phyloP scores from a whole-genome alignment of 2,329 filamentous ascomycete species.

The Penicillium expansum region DNA sequence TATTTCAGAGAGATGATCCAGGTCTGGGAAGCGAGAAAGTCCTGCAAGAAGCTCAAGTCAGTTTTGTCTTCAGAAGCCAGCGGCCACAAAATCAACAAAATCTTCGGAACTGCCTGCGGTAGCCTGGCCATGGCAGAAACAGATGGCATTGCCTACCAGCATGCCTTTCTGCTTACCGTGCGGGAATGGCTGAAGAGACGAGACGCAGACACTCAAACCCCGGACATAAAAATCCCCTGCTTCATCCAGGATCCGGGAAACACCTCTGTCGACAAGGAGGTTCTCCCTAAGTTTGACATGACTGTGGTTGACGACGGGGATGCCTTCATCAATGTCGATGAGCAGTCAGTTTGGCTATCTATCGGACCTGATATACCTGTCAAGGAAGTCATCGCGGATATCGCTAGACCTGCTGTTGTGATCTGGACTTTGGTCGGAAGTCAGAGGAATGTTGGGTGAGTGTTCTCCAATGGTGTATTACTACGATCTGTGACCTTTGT shows the following conservation, averaged over 20 bases:
- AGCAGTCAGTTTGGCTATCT: constrained; percentile 40
- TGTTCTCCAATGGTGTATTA: too few species aligned
- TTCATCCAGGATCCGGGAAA: constrained; percentile 31
- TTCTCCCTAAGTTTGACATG: constrained; percentile 22
- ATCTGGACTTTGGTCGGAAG: too few species aligned
- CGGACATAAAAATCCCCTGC: constrained; percentile 5
- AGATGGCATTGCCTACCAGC: constrained; percentile 15
- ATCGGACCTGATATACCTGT: constrained; percentile 34
- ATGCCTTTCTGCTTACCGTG: constrained; percentile 26
- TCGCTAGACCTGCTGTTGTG: constrained; percentile 35
- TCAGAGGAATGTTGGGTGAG: too few species aligned
- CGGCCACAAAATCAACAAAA: constrained; percentile 18
- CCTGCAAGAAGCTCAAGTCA: constrained; percentile 13
- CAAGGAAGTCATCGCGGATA: constrained; percentile 42
- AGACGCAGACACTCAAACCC: too few species aligned
- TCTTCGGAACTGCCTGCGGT: constrained; percentile 27
- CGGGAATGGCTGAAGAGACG: constrained; percentile 13
- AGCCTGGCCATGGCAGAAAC: constrained; percentile 9
- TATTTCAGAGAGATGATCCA: neutral
- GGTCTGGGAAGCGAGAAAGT: constrained; percentile 22
- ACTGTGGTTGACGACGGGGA: constrained; percentile 28
- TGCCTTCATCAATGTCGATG: constrained; percentile 40
- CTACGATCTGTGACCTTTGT: too few species aligned
- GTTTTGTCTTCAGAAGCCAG: constrained; percentile 11
- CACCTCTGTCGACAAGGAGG: constrained; percentile 13